Evolutionary conservation across 208 protist species (phyloP).

Genomic region (Acanthamoeba triangularis): DNA sequence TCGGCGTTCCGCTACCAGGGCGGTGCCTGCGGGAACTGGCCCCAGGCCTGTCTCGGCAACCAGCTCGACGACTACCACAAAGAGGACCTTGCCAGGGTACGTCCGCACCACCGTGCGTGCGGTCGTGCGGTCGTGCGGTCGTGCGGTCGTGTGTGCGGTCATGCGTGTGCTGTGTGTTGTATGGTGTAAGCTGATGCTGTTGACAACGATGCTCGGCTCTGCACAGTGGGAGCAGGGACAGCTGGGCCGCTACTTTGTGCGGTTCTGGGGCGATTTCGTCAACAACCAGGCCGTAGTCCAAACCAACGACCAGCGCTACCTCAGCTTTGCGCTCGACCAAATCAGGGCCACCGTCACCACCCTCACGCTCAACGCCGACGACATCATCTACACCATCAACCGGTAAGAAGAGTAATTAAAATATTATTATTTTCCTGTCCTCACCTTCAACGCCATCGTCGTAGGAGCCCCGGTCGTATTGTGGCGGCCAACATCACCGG

Average conservation of each 20-base stretch:
- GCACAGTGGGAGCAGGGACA: background rate
- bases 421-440: no score
- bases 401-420: background rate
- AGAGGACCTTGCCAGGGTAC: background rate
- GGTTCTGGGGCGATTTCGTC: conserved; percentile 55
- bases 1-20: conserved; percentile 54
- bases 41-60: background rate
- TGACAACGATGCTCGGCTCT: background rate
- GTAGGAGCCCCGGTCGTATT: conserved; percentile 33
- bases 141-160: background rate
- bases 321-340: conserved; percentile 39
- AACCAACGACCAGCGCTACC: background rate
- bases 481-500: background rate
- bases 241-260: conserved; percentile 32
- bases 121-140: background rate
- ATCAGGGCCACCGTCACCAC: conserved; percentile 26
- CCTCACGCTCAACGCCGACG: conserved; percentile 54
- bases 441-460: no score
- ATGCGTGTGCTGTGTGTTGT: no score
- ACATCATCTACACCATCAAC: conserved; percentile 58
- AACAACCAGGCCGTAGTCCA: conserved; percentile 19
- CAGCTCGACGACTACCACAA: conserved; percentile 50
- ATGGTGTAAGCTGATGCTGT: no score
- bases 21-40: conserved; percentile 7
- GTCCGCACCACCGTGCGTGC: background rate